Evolutionary conservation across 768 basidiomycete genomes (phyloP).

Genomic region (Leucocoprinus birnbaumii): DNA sequence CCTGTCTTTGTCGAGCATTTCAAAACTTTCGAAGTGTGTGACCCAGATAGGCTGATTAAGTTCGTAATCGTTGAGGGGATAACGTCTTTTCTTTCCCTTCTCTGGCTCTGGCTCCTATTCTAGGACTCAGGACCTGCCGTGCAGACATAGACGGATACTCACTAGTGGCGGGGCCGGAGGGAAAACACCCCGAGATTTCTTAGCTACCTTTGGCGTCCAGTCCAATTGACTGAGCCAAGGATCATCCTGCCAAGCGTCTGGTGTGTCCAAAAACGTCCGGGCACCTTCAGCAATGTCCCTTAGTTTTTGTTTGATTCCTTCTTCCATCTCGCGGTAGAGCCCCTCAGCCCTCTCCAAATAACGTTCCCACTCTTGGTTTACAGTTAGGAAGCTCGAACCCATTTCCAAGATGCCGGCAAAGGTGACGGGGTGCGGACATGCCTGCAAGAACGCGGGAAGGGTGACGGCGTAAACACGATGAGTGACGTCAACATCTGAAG

Average conservation of each 20-base stretch:
- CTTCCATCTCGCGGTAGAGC: constrained; percentile 70
- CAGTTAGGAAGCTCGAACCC: constrained; percentile 89
- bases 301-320: constrained; percentile 74
- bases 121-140: background rate
- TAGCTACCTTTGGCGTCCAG: constrained; percentile 86
- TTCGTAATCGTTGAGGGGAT: too few relatives aligned
- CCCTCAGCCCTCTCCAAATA: constrained; percentile 80
- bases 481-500: constrained; percentile 80
- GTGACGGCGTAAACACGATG: constrained; percentile 75
- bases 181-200: constrained; percentile 57
- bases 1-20: too few relatives aligned
- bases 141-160: background rate
- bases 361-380: constrained; percentile 85
- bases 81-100: too few relatives aligned
- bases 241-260: constrained; percentile 62
- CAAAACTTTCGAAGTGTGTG: constrained; percentile 36
- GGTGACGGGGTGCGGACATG: constrained; percentile 89
- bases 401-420: constrained; percentile 90
- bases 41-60: constrained; percentile 38
- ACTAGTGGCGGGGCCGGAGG: too few relatives aligned
- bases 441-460: constrained; percentile 75
- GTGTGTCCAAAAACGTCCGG: constrained; percentile 46
- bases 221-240: constrained; percentile 90
- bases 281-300: constrained; percentile 71
- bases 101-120: too few relatives aligned